phyloP scores from a whole-genome alignment of 2,329 filamentous ascomycete species.

The Hypoxylon rubiginosum region DNA sequence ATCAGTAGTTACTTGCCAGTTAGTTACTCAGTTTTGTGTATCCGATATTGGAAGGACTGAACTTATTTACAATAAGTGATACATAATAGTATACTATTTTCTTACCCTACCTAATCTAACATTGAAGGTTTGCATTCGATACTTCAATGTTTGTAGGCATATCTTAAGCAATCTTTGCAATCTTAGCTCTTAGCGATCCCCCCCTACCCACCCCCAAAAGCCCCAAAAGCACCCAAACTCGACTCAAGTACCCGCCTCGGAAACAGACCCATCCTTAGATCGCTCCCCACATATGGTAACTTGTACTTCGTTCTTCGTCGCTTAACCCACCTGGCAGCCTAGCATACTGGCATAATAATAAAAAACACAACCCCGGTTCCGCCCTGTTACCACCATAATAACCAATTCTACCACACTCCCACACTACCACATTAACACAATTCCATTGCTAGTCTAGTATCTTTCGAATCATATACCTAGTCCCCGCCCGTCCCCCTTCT shows the following conservation, averaged over 20 bases:
- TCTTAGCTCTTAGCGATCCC: no score
- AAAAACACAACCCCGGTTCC: background rate
- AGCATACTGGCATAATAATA: no score
- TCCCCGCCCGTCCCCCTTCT: constrained; percentile 12
- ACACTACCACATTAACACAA: background rate
- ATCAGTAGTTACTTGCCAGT: no score
- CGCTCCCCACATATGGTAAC: constrained; percentile 1
- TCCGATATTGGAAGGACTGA: background rate
- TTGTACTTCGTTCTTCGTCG: background rate
- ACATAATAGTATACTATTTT: no score
- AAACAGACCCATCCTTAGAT: background rate
- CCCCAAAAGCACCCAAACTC: background rate
- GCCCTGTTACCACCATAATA: background rate
- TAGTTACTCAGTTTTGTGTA: background rate
- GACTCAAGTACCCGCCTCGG: background rate
- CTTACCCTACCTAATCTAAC: no score
- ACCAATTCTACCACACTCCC: background rate
- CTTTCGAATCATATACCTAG: background rate
- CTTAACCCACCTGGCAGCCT: background rate
- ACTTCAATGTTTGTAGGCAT: no score
- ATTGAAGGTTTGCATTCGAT: no score
- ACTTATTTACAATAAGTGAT: no score
- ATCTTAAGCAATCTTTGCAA: no score
- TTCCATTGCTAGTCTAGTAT: no score
- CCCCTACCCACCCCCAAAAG: no score